These are phyloP conservation scores for Tieghemiomyces parasiticus DNA, from an alignment of 192 early-diverging fungal genomes.

Conservation along the genomic window DNA sequence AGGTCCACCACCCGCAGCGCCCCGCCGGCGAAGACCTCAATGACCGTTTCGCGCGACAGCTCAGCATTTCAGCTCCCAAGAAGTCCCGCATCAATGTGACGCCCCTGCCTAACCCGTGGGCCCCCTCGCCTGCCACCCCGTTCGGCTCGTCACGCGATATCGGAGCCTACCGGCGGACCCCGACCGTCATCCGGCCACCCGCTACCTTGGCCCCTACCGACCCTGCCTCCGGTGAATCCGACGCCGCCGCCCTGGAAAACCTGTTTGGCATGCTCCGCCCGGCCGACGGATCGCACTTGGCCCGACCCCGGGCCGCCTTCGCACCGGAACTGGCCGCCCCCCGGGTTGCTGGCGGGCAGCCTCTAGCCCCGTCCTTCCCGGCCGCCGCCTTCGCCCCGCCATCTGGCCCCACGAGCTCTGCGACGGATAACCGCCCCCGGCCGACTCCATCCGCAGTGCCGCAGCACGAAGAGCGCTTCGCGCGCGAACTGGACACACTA, in stretches of 20 bases:
- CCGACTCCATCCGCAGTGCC: slow-evolving; percentile 20
- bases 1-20: slow-evolving; percentile 12
- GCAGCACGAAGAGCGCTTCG: slow-evolving; percentile 46
- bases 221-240: slow-evolving; percentile 13
- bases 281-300: neutral
- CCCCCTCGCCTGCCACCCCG: slow-evolving; percentile 6
- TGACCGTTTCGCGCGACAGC: slow-evolving; percentile 18
- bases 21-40: slow-evolving; percentile 24
- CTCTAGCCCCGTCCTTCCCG: neutral
- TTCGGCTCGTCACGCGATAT: neutral
- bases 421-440: no score
- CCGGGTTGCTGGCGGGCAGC: no score
- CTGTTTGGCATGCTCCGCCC: slow-evolving; percentile 15
- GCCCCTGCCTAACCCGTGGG: slow-evolving; percentile 32
- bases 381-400: neutral
- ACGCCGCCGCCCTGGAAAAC: slow-evolving; percentile 12
- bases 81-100: slow-evolving; percentile 5
- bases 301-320: neutral
- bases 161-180: neutral
- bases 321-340: neutral
- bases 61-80: slow-evolving; percentile 23
- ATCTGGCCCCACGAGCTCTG: slow-evolving; percentile 17
- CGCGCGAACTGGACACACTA: slow-evolving; percentile 49
- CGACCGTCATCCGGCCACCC: no score
- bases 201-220: neutral